A percentile compares a stretch with the other conserved stretches of the same genome.
phyloP scores from a whole-genome alignment of 495 filamentous ascomycete genomes.

The Pyrenula massariospora region DNA sequence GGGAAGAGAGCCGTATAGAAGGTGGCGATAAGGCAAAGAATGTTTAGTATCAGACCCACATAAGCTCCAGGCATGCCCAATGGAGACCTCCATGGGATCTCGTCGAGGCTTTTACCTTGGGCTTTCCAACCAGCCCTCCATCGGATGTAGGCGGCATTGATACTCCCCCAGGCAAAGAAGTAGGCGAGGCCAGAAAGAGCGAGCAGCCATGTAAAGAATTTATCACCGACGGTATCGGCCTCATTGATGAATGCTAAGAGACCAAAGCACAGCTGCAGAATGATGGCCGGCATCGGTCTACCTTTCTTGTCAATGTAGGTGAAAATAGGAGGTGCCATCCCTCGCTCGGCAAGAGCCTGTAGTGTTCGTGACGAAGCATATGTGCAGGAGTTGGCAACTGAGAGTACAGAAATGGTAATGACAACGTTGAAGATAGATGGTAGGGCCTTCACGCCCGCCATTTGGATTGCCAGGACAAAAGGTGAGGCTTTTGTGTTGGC shows the following conservation, averaged over 20 bases:
- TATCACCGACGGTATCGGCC: slow-evolving; percentile 19
- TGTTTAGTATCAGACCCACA: slow-evolving; percentile 46
- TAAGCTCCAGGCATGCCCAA: slow-evolving; percentile 58
- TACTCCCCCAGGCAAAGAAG: slow-evolving; percentile 63
- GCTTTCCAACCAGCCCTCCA: slow-evolving; percentile 49
- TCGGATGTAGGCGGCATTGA: slow-evolving; percentile 63
- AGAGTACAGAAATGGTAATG: slow-evolving; percentile 58
- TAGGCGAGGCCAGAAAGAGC: slow-evolving; percentile 52
- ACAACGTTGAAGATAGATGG: slow-evolving; percentile 66
- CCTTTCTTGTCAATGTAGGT: slow-evolving; percentile 46
- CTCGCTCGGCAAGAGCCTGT: slow-evolving; percentile 42
- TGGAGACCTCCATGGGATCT: slow-evolving; percentile 57
- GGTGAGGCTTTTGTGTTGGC: slow-evolving; percentile 52
- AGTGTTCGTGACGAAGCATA: slow-evolving; percentile 53
- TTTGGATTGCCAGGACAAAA: slow-evolving; percentile 59
- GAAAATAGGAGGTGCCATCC: slow-evolving; percentile 47
- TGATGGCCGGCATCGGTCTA: slow-evolving; percentile 40
- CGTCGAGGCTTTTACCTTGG: slow-evolving; percentile 49
- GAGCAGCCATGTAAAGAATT: slow-evolving; percentile 52
- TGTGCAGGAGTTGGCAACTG: slow-evolving; percentile 51
- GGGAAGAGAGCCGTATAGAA: slow-evolving; percentile 34
- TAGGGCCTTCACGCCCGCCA: slow-evolving; percentile 53
- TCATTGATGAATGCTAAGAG: slow-evolving; percentile 43
- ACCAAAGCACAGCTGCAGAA: slow-evolving; percentile 41
- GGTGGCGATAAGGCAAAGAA: slow-evolving; percentile 52